These are phyloP conservation scores for Fusarium falciforme DNA, from an alignment of 2,329 filamentous ascomycete species.

Conservation along the genomic window DNA sequence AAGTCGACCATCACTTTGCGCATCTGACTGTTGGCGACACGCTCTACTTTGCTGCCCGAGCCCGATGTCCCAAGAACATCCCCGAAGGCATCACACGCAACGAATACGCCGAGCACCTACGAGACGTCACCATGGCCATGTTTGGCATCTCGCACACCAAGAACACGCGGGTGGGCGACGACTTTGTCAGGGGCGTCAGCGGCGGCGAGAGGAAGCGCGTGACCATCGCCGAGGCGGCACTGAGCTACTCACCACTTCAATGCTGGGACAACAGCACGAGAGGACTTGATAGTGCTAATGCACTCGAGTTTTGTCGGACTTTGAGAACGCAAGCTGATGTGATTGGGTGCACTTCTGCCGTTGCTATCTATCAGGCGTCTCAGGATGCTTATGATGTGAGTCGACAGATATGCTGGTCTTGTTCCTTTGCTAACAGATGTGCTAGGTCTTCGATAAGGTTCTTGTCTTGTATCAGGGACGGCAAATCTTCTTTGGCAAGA, in stretches of 20 bases:
- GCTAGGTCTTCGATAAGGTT: constrained; percentile 72
- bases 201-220: constrained; percentile 63
- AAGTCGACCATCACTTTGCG: constrained; percentile 83
- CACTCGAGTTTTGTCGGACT: constrained; percentile 73
- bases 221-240: constrained; percentile 50
- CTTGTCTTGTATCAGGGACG: constrained; percentile 75
- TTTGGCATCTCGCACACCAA: constrained; percentile 76
- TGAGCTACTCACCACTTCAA: constrained; percentile 62
- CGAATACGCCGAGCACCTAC: constrained; percentile 68
- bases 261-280: constrained; percentile 78
- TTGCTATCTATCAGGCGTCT: constrained; percentile 74
- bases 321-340: constrained; percentile 70
- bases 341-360: constrained; percentile 65
- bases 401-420: neutral
- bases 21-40: constrained; percentile 80
- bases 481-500: constrained; percentile 63
- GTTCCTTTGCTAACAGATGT: neutral
- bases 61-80: constrained; percentile 70
- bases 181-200: constrained; percentile 69
- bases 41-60: constrained; percentile 77
- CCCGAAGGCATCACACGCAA: constrained; percentile 65
- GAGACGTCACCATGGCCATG: constrained; percentile 77
- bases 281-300: constrained; percentile 73
- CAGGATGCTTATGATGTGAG: constrained; percentile 45
- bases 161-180: constrained; percentile 77